Evolutionary conservation across 2,329 filamentous ascomycete genomes (phyloP), one percentile per base, ranked within the genome.

Genomic region (Penicillium brevicompactum): DNA sequence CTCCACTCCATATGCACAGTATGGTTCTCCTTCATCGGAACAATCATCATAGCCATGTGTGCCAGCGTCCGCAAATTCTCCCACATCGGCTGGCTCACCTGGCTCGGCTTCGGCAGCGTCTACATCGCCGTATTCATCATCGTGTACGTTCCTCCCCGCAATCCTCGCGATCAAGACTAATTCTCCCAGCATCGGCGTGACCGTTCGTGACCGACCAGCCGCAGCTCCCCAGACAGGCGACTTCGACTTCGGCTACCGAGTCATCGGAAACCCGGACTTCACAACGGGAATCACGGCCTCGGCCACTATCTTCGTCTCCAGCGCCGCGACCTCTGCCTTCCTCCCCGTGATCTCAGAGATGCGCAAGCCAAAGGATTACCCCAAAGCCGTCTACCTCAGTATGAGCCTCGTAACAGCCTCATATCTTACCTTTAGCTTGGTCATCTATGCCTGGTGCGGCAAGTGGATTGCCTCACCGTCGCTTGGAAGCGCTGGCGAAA

Each of bases 341-440:
- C 71, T 88, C 1, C 84, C 84, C 4, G 83, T 88, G 55, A 87
- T 88, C 50, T 83, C 81, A 0, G 86, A 88, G 72, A 88, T 88
- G 84, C 76, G 74, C 41, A 76, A 78, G 30, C 85, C 85, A 0
- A 76, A 75, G 18, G 82, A 87, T 60, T 88, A 83, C 68, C 79
- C 78, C 56, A 87, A 86, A 67, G 80, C 85, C 0, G 75, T 87
- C 0, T 86, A 80, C 63, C 69, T 80, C 13, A 84, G 82, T 69
- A 85, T 86, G 83, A 74, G 70, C 14, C 69, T 87, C 49, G 83
- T 85, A 4, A 82, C 80, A 0, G 76, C 79, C 0, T 80, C 80
- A 0, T 87, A 87, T 63, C 74, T 86, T 10, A 78, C 79, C 31
- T 85, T 87, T 65, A 79, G 78, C 41, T 74, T 87, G 14, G 82